Evolutionary conservation across 805 yeast species (phyloP), one percentile per base, ranked within the genome.

Genomic region (Candida tallmaniae): DNA sequence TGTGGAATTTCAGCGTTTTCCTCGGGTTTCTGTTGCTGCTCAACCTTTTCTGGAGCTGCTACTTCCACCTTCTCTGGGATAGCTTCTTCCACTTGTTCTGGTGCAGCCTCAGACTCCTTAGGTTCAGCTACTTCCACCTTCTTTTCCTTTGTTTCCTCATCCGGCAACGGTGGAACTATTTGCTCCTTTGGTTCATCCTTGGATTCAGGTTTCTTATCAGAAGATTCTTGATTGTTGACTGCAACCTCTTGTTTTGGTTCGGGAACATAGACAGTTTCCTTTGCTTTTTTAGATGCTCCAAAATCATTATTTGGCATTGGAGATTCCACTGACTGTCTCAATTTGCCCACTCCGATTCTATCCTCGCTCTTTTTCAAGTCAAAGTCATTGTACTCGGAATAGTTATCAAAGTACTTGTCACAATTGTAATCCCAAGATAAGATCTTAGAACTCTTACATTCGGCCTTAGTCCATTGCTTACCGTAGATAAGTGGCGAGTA

Each of bases 351-450:
- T 20, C 22, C 34, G 10, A 13, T 30, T n/a, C 16, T 23, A 9
- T 14, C 4, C 24, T 31, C 28, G n/a, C n/a, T n/a, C n/a, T n/a
- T n/a, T n/a, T n/a, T n/a, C n/a, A n/a, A n/a, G n/a, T n/a, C n/a
- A n/a, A n/a, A n/a, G 42, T 42, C 13, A 39, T 34, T 30, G 16
- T 35, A 63, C 16, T 57, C 56, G 13, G 44, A 45, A 12, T 48
- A 35, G n/a, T 32, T 47, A 4, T 49, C 57, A 27, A 65, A 66
- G 56, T 74, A 87, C 10, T 68, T 47, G 41, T 63, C 66, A 65
- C 99, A 93, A 52, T 81, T 83, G 54, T 79, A 93, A 69, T 93
- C 98, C 98, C 97, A 93, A 25, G 75, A 68, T 21, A 83, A 44
- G 47, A 76, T 57, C 61, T 77, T 76, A 29, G 89, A 66, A 28